phyloP scores from a whole-genome alignment of 345 rosid genomes.

The Turritis glabra region DNA sequence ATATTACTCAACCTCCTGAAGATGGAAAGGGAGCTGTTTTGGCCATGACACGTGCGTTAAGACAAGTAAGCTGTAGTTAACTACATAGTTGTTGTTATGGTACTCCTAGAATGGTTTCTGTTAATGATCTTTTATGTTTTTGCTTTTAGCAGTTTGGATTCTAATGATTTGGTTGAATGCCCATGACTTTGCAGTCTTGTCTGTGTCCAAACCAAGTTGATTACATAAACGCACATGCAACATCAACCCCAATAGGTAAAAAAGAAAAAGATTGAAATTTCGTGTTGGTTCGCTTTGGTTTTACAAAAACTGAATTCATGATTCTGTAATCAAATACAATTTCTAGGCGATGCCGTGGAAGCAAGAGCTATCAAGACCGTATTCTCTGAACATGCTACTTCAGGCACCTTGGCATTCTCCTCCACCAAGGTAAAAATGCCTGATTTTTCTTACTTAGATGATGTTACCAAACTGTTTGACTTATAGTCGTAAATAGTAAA shows the following conservation, averaged over 20 bases:
- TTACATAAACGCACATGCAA: slow-evolving; percentile 94
- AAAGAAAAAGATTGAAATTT: slow-evolving; percentile 19
- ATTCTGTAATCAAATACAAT: slow-evolving; percentile 8
- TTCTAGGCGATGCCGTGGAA: slow-evolving; percentile 83
- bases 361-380: slow-evolving; percentile 74
- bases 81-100: background rate
- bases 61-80: slow-evolving; percentile 49
- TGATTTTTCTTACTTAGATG: background rate
- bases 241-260: slow-evolving; percentile 90
- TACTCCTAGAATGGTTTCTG: slow-evolving; percentile 4
- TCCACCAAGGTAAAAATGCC: slow-evolving; percentile 76
- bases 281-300: slow-evolving; percentile 20
- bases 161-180: slow-evolving; percentile 23
- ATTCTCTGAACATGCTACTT: slow-evolving; percentile 75
- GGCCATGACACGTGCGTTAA: slow-evolving; percentile 84
- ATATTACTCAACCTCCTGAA: slow-evolving; percentile 85
- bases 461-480: background rate
- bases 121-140: background rate
- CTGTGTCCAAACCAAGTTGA: slow-evolving; percentile 75
- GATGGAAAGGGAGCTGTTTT: slow-evolving; percentile 93
- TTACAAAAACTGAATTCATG: background rate
- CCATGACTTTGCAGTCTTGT: slow-evolving; percentile 63
- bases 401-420: slow-evolving; percentile 82
- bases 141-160: slow-evolving; percentile 15
- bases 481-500: slow-evolving; percentile 1